Percentiles rank a stretch among this genome's conserved stretches.
phyloP scores from a whole-genome alignment of 2,329 filamentous ascomycete species.

The Decorospora gaudefroyi region DNA sequence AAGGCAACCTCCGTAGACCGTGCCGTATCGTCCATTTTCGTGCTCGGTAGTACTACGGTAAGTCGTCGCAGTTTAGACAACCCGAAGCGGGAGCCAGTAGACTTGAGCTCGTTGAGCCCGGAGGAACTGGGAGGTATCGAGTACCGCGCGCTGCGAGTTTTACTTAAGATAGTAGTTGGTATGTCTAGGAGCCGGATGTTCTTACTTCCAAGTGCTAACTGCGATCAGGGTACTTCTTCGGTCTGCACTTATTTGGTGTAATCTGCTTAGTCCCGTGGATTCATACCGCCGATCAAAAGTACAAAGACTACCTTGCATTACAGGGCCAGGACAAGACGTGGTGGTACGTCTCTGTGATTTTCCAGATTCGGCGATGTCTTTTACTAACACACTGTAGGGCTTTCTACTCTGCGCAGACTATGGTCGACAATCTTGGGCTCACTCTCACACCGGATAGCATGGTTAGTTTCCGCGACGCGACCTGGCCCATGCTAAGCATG shows the following conservation, averaged over 20 bases:
- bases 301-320: constrained; percentile 52
- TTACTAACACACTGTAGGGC: constrained; percentile 72
- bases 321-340: constrained; percentile 53
- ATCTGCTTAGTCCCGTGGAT: constrained; percentile 83
- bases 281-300: constrained; percentile 47
- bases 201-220: constrained; percentile 36
- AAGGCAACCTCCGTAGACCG: constrained; percentile 48
- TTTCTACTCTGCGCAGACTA: constrained; percentile 82
- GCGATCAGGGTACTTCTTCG: constrained; percentile 65
- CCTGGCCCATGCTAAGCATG: constrained; percentile 75
- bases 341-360: constrained; percentile 51
- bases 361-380: constrained; percentile 55
- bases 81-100: constrained; percentile 51
- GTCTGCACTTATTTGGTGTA: constrained; percentile 77
- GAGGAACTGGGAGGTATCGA: constrained; percentile 97
- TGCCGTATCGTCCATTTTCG: constrained; percentile 50
- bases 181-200: constrained; percentile 57
- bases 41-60: constrained; percentile 67
- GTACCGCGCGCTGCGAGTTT: constrained; percentile 85
- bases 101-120: constrained; percentile 50
- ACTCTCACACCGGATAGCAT: constrained; percentile 93
- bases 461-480: constrained; percentile 79
- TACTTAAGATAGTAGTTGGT: constrained; percentile 74
- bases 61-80: constrained; percentile 15
- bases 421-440: constrained; percentile 92